A percentile compares a stretch with the other conserved stretches of the same genome.
Evolutionary conservation across 2,329 filamentous ascomycete genomes (phyloP).

Genomic region (Botrytis medusae): DNA sequence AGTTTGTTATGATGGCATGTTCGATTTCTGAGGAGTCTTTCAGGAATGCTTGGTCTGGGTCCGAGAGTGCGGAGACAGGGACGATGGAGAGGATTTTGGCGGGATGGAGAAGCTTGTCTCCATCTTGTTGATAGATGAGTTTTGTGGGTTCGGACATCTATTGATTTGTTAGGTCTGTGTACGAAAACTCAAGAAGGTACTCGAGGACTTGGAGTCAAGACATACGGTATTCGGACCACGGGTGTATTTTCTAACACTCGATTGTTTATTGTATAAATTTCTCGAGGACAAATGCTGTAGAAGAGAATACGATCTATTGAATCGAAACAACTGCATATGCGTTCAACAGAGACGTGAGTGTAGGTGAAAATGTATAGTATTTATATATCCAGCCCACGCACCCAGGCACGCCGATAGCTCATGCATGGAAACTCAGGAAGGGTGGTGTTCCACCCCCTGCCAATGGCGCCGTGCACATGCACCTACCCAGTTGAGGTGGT

Average conservation of each 20-base stretch:
- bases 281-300: not conserved
- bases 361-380: not conserved
- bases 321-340: not conserved
- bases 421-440: not conserved
- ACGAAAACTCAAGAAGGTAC: not conserved
- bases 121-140: not conserved
- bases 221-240: not conserved
- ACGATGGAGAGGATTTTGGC: not conserved
- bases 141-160: not conserved
- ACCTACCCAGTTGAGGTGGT: not conserved
- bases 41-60: not conserved
- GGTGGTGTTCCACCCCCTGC: not conserved
- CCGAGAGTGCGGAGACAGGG: not conserved
- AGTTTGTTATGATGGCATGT: not conserved
- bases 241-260: not conserved
- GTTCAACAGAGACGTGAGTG: not conserved
- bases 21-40: not conserved
- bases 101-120: not conserved
- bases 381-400: not conserved
- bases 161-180: not conserved
- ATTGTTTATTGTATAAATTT: not conserved
- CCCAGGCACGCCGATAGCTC: not conserved
- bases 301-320: not conserved
- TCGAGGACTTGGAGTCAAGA: not conserved
- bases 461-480: not conserved